A percentile compares a stretch with the other conserved stretches of the same genome.
phyloP scores from a whole-genome alignment of 805 yeast genomes.

The Lipomyces lipofer region DNA sequence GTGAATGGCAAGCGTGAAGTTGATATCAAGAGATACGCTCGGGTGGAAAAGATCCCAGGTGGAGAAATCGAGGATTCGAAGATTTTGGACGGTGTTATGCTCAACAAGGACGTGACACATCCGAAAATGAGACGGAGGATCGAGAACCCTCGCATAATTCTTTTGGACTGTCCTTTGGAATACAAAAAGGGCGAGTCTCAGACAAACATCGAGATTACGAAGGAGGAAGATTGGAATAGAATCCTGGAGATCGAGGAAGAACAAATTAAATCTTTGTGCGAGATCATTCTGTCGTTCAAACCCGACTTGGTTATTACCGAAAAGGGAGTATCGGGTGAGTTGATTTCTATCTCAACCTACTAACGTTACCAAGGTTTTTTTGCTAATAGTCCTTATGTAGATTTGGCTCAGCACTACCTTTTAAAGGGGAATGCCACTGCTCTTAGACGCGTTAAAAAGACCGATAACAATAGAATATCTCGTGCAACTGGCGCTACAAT shows the following conservation, averaged over 20 bases:
- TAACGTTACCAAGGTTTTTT: no score
- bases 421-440: slow-evolving; percentile 92
- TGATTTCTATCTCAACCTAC: not conserved
- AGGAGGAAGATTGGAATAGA: slow-evolving; percentile 95
- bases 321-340: slow-evolving; percentile 82
- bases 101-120: slow-evolving; percentile 97
- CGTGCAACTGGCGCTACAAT: slow-evolving; percentile 98
- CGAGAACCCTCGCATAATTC: slow-evolving; percentile 82
- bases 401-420: slow-evolving; percentile 93
- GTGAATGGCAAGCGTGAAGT: slow-evolving; percentile 64
- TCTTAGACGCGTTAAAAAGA: slow-evolving; percentile 89
- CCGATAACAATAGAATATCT: slow-evolving; percentile 94
- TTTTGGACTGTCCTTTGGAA: slow-evolving; percentile 95
- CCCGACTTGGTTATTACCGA: slow-evolving; percentile 96
- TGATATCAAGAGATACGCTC: slow-evolving; percentile 87
- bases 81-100: slow-evolving; percentile 86
- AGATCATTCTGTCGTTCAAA: slow-evolving; percentile 74
- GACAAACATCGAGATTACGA: slow-evolving; percentile 94
- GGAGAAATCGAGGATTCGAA: slow-evolving; percentile 90
- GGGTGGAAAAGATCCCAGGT: slow-evolving; percentile 96
- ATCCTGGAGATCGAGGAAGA: slow-evolving; percentile 96
- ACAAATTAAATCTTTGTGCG: slow-evolving; percentile 86
- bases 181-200: slow-evolving; percentile 99
- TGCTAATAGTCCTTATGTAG: no score
- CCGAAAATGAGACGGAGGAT: slow-evolving; percentile 94